phyloP scores from a whole-genome alignment of 2,329 filamentous ascomycete species.

The Trichothecium roseum region DNA sequence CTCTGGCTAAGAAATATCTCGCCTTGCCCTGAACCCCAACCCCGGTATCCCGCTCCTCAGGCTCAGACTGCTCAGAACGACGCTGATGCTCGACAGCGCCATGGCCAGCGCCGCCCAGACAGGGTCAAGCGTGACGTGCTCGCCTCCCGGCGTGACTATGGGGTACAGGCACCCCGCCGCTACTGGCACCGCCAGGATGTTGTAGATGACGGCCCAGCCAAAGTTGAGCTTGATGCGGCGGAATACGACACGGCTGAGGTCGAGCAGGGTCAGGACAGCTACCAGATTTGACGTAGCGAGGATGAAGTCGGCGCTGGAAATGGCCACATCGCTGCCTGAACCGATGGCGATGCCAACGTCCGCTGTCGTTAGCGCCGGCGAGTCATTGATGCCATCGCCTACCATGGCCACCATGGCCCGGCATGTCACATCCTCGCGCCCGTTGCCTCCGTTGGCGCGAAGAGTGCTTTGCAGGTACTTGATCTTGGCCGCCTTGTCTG shows the following conservation, averaged over 20 bases:
- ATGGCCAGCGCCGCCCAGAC: constrained; percentile 88
- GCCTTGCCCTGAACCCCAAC: constrained; percentile 32
- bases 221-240: constrained; percentile 77
- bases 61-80: constrained; percentile 71
- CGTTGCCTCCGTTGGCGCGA: constrained; percentile 17
- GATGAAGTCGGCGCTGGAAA: constrained; percentile 73
- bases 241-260: constrained; percentile 63
- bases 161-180: constrained; percentile 71
- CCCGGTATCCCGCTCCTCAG: constrained; percentile 42
- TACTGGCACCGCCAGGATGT: constrained; percentile 65
- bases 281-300: constrained; percentile 62
- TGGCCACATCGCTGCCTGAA: constrained; percentile 73
- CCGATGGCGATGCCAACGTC: constrained; percentile 81
- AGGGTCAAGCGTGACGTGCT: constrained; percentile 57
- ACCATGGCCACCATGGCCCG: constrained; percentile 66
- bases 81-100: constrained; percentile 84
- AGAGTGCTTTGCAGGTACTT: constrained; percentile 47
- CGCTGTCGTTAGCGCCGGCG: constrained; percentile 67
- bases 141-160: constrained; percentile 31
- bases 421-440: constrained; percentile 7
- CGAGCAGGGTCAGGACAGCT: constrained; percentile 62
- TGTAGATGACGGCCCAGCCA: constrained; percentile 76
- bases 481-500: constrained; percentile 68
- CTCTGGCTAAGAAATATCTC: background rate
- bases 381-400: constrained; percentile 84